phyloP scores from a whole-genome alignment of 2,329 filamentous ascomycete genomes.

The Tolypocladium guangdongense region DNA sequence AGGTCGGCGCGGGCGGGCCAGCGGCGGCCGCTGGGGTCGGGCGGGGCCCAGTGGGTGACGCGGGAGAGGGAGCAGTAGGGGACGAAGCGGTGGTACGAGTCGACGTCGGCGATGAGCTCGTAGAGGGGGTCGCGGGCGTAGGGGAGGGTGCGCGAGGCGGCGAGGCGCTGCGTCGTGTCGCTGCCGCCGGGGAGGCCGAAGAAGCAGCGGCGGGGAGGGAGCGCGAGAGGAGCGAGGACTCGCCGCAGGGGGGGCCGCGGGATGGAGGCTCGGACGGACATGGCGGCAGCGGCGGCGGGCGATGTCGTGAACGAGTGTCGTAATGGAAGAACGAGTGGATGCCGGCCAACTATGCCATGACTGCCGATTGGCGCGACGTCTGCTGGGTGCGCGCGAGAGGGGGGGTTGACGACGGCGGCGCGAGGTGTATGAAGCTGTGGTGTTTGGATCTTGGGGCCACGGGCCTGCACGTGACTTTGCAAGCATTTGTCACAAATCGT shows the following conservation, averaged over 20 bases:
- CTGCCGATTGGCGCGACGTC: not conserved
- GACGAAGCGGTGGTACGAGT: conserved; percentile 77
- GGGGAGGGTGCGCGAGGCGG: conserved; percentile 64
- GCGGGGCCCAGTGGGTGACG: conserved; percentile 63
- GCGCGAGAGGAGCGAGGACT: conserved; percentile 6
- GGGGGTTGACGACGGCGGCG: not conserved
- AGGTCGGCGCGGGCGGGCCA: conserved; percentile 71
- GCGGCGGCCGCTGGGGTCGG: conserved; percentile 34
- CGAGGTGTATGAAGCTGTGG: not conserved
- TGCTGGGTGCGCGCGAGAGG: not conserved
- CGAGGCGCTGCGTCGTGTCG: conserved; percentile 50
- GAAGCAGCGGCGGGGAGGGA: conserved; percentile 7
- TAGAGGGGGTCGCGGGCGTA: conserved; percentile 66
- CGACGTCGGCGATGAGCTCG: conserved; percentile 77
- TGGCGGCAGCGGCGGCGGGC: not conserved
- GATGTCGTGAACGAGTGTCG: not conserved
- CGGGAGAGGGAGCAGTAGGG: conserved; percentile 74
- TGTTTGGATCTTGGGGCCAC: not conserved
- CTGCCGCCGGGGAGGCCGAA: conserved; percentile 10
- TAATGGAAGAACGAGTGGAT: not conserved
- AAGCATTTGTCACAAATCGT: no score
- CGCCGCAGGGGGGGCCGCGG: conserved; percentile 2
- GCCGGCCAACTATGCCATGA: not conserved
- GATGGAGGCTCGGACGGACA: conserved; percentile 6
- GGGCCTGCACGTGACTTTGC: no score